Evolutionary conservation across 2,329 filamentous ascomycete genomes (phyloP).

Genomic region (Talaromyces sp.): DNA sequence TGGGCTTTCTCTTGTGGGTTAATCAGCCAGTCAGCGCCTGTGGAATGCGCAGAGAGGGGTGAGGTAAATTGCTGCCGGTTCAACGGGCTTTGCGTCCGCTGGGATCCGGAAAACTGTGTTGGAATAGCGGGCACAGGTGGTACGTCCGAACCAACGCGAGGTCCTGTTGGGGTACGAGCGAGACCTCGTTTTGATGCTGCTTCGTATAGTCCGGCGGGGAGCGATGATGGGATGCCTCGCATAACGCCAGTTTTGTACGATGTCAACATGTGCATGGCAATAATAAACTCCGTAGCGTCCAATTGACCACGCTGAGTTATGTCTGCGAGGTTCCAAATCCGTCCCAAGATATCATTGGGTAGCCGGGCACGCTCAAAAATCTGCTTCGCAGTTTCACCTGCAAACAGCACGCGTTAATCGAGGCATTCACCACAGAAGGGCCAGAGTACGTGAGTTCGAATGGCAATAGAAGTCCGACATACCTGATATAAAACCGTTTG

Average conservation of each 20-base stretch:
- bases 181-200: conserved; percentile 70
- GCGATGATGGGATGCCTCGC: conserved; percentile 69
- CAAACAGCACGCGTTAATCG: background rate
- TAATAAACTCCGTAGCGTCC: conserved; percentile 86
- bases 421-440: background rate
- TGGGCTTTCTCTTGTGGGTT: conserved; percentile 77
- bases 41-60: conserved; percentile 50
- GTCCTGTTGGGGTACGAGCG: conserved; percentile 49
- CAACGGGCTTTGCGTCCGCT: conserved; percentile 58
- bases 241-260: conserved; percentile 83
- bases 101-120: conserved; percentile 67
- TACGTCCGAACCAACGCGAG: conserved; percentile 42
- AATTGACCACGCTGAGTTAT: conserved; percentile 87
- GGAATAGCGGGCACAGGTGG: conserved; percentile 66
- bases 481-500: conserved; percentile 70
- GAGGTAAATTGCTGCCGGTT: conserved; percentile 48
- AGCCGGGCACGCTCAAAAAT: conserved; percentile 93
- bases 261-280: conserved; percentile 94
- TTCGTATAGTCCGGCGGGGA: conserved; percentile 85
- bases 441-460: background rate
- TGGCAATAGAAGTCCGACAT: conserved; percentile 16
- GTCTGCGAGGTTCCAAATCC: conserved; percentile 93
- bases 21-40: conserved; percentile 73
- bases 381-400: conserved; percentile 79
- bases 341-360: conserved; percentile 84